These are phyloP conservation scores for Oropetium thomaeum DNA, from an alignment of 176 grass and related monocot species.

Conservation along the genomic window DNA sequence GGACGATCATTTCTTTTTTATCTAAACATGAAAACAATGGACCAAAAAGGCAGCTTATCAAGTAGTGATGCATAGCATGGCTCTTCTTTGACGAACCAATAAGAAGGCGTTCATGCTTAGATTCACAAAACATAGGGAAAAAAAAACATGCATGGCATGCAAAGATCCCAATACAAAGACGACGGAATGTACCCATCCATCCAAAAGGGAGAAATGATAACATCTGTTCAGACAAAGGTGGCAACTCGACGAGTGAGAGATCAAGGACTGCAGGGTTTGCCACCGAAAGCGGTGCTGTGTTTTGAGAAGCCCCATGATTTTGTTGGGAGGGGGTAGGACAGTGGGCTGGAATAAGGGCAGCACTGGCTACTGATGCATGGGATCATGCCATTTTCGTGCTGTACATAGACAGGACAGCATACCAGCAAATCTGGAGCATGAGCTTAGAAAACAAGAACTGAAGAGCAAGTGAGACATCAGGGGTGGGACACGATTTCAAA, in stretches of 20 bases:
- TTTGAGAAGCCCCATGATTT: slow-evolving; percentile 82
- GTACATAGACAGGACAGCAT: slow-evolving; percentile 66
- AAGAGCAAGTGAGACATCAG: not conserved
- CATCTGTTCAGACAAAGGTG: slow-evolving; percentile 47
- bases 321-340: slow-evolving; percentile 61
- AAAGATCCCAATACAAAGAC: slow-evolving; percentile 46
- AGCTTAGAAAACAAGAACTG: slow-evolving; percentile 50
- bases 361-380: slow-evolving; percentile 44
- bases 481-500: slow-evolving; percentile 2
- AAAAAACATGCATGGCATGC: slow-evolving; percentile 42
- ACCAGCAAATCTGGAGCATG: slow-evolving; percentile 48
- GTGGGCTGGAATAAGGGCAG: slow-evolving; percentile 60
- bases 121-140: not conserved
- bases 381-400: slow-evolving; percentile 45
- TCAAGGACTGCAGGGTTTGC: slow-evolving; percentile 25
- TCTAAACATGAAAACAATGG: slow-evolving; percentile 11
- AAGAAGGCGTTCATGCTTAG: slow-evolving; percentile 33
- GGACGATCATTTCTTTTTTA: not conserved
- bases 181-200: no score
- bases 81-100: slow-evolving; percentile 28
- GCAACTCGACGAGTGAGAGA: slow-evolving; percentile 39
- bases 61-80: slow-evolving; percentile 28
- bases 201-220: slow-evolving; percentile 47
- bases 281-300: slow-evolving; percentile 43
- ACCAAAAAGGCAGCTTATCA: slow-evolving; percentile 10